These are phyloP conservation scores for Claviceps sp. DNA, from an alignment of 2,329 filamentous ascomycete species.

Conservation along the genomic window DNA sequence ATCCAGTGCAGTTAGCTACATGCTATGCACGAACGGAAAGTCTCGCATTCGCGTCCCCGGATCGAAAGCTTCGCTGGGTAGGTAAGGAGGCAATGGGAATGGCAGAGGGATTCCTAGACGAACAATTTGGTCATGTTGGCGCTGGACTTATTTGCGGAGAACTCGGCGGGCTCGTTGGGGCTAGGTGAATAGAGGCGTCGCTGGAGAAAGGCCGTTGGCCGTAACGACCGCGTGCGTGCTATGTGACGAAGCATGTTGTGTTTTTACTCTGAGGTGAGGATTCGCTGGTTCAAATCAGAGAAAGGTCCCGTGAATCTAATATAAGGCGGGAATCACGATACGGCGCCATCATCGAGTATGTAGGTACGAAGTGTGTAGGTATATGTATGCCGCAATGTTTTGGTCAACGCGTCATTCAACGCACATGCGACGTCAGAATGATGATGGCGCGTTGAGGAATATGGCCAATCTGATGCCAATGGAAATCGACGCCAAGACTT, in stretches of 20 bases:
- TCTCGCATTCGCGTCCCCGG: no score
- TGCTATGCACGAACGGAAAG: background rate
- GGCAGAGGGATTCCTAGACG: background rate
- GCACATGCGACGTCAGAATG: background rate
- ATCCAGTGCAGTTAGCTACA: background rate
- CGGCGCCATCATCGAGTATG: no score
- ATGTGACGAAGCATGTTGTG: background rate
- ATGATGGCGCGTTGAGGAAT: background rate
- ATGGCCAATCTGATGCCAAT: background rate
- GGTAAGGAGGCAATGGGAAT: background rate
- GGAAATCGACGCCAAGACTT: background rate
- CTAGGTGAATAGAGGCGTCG: background rate
- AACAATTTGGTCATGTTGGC: background rate
- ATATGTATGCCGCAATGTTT: background rate
- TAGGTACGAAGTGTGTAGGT: no score
- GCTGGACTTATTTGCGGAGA: background rate
- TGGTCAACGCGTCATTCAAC: constrained; percentile 1
- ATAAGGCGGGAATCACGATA: no score
- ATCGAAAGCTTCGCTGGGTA: background rate
- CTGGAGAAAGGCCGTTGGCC: background rate
- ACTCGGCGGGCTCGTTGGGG: background rate
- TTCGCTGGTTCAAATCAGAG: no score
- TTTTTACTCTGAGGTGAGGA: background rate
- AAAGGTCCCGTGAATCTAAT: no score
- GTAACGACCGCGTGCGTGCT: background rate